These are phyloP conservation scores for Blastocystis hominis DNA, from an alignment of 352 stramenopile species.

Conservation along the genomic window DNA sequence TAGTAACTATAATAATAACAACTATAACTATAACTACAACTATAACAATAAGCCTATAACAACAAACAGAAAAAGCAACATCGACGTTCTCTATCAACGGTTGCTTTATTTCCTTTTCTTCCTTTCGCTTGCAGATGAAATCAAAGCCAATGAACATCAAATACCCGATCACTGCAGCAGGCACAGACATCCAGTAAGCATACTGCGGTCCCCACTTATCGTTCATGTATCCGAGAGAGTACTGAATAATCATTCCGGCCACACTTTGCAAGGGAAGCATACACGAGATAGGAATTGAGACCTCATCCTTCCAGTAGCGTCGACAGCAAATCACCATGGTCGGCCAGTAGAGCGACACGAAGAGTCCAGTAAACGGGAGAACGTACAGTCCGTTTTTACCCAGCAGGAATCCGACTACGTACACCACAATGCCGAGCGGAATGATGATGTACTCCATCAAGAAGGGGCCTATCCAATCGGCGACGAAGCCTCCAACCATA, in stretches of 20 bases:
- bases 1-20: neutral
- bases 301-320: slow-evolving; percentile 29
- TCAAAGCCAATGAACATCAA: slow-evolving; percentile 42
- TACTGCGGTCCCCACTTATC: slow-evolving; percentile 39
- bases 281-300: neutral
- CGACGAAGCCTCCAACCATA: slow-evolving; percentile 48
- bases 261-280: slow-evolving; percentile 10
- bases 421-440: neutral
- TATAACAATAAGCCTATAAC: neutral
- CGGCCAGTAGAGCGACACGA: slow-evolving; percentile 52
- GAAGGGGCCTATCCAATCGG: slow-evolving; percentile 33
- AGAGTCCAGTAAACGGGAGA: slow-evolving; percentile 13
- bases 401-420: slow-evolving; percentile 10
- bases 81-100: neutral
- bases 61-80: slow-evolving; percentile 2
- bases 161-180: neutral
- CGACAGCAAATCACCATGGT: neutral
- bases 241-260: neutral
- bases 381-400: neutral
- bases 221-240: slow-evolving; percentile 6
- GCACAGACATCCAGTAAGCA: slow-evolving; percentile 46
- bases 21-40: neutral
- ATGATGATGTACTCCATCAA: slow-evolving; percentile 55
- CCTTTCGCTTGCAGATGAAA: neutral
- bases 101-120: neutral